These are phyloP conservation scores for Drechslerella stenobrocha DNA, from an alignment of 2,329 filamentous ascomycete genomes.

Conservation along the genomic window DNA sequence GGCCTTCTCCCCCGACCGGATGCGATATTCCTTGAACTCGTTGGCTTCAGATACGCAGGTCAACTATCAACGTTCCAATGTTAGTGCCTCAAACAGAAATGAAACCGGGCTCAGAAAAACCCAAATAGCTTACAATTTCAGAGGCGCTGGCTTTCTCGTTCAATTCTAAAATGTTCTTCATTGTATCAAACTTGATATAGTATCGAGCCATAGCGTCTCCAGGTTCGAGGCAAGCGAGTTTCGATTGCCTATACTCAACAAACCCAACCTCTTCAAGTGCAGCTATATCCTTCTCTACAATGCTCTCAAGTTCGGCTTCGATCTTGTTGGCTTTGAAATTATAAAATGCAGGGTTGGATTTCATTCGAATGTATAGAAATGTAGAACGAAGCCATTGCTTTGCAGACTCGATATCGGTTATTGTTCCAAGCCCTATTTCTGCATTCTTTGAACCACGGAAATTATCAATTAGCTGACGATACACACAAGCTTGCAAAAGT, in stretches of 20 bases:
- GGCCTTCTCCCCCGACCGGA: slow-evolving; percentile 70
- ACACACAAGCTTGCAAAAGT: neutral
- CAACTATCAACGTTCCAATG: slow-evolving; percentile 60
- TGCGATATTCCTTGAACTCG: slow-evolving; percentile 73
- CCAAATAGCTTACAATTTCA: slow-evolving; percentile 65
- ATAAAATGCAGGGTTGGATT: slow-evolving; percentile 72
- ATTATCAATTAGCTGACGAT: neutral
- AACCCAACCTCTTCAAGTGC: slow-evolving; percentile 66
- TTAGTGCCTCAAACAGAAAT: neutral
- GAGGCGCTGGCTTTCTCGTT: slow-evolving; percentile 65
- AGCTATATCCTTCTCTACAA: slow-evolving; percentile 70
- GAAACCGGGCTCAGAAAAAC: neutral
- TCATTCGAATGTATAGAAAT: slow-evolving; percentile 74
- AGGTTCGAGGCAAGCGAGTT: slow-evolving; percentile 69
- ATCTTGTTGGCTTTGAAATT: slow-evolving; percentile 65
- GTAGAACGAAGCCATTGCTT: slow-evolving; percentile 75
- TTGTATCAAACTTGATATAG: slow-evolving; percentile 77
- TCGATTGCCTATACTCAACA: slow-evolving; percentile 57
- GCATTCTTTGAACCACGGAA: slow-evolving; percentile 63
- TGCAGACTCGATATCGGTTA: slow-evolving; percentile 67
- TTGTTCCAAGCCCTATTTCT: slow-evolving; percentile 75
- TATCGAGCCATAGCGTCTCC: slow-evolving; percentile 82
- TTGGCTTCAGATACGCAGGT: slow-evolving; percentile 67
- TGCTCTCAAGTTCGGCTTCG: slow-evolving; percentile 69
- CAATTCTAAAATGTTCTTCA: slow-evolving; percentile 70